Percentiles rank a stretch among this genome's conserved stretches.
Conservation (phyloP, 768 basidiomycete species). For the Trametes sanguinea region DNA sequence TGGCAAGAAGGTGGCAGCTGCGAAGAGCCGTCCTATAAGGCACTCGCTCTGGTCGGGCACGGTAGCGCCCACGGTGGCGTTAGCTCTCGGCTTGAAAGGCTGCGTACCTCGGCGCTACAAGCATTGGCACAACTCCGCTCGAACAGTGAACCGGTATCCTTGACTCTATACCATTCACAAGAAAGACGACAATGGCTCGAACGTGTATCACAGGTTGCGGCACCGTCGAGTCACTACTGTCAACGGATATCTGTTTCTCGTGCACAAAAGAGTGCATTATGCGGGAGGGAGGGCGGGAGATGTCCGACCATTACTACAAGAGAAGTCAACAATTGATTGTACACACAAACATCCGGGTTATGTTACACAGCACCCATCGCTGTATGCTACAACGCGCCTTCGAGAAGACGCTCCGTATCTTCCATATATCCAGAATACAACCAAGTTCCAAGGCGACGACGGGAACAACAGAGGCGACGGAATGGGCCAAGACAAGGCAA, state of each 20-base stretch:
- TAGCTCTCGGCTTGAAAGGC: too few relatives aligned
- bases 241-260: too few relatives aligned
- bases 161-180: too few relatives aligned
- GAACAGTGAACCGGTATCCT: too few relatives aligned
- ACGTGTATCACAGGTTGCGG: too few relatives aligned
- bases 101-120: too few relatives aligned
- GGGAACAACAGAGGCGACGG: not conserved
- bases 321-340: not conserved
- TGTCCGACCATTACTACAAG: not conserved
- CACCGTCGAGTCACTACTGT: too few relatives aligned
- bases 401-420: not conserved
- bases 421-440: conserved; percentile 3
- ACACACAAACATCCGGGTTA: not conserved
- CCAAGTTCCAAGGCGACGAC: not conserved
- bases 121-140: too few relatives aligned
- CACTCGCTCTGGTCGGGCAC: too few relatives aligned
- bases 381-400: conserved; percentile 11
- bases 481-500: not conserved
- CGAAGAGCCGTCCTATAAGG: not conserved
- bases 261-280: too few relatives aligned
- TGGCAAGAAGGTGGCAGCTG: not conserved
- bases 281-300: not conserved
- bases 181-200: too few relatives aligned
- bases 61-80: too few relatives aligned
- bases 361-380: conserved; percentile 4